phyloP scores from a whole-genome alignment of 2,329 filamentous ascomycete species.

The Aspergillus hortae region DNA sequence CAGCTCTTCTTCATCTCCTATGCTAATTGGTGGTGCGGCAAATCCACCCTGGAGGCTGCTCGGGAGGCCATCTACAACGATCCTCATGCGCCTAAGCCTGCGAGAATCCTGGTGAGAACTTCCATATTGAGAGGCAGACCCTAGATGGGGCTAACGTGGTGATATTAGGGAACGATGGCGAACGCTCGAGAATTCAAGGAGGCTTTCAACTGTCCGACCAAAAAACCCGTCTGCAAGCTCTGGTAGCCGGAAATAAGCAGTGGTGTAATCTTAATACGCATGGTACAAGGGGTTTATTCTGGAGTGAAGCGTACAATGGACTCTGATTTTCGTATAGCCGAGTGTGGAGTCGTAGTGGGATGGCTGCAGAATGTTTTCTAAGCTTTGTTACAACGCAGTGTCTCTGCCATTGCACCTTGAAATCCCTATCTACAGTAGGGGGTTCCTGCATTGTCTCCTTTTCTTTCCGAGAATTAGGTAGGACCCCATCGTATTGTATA shows the following conservation, averaged over 20 bases:
- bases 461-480: too few relatives aligned
- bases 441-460: too few relatives aligned
- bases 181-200: conserved; percentile 67
- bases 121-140: conserved; percentile 10
- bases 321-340: too few relatives aligned
- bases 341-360: too few relatives aligned
- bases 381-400: not conserved
- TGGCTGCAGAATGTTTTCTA: too few relatives aligned
- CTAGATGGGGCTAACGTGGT: conserved; percentile 5
- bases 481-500: too few relatives aligned
- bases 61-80: conserved; percentile 59
- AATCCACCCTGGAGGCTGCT: conserved; percentile 57
- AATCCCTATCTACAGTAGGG: too few relatives aligned
- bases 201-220: conserved; percentile 62
- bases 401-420: not conserved
- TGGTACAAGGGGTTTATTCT: not conserved
- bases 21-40: conserved; percentile 64
- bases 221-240: conserved; percentile 65
- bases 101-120: conserved; percentile 49
- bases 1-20: conserved; percentile 68
- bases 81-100: conserved; percentile 62
- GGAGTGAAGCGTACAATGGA: too few relatives aligned
- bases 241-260: conserved; percentile 50
- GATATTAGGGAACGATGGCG: conserved; percentile 54
- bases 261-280: not conserved